A percentile compares a stretch with the other conserved stretches of the same genome.
Conservation (phyloP, 1,139 yeast species). For the Eremothecium sinecaudum region DNA sequence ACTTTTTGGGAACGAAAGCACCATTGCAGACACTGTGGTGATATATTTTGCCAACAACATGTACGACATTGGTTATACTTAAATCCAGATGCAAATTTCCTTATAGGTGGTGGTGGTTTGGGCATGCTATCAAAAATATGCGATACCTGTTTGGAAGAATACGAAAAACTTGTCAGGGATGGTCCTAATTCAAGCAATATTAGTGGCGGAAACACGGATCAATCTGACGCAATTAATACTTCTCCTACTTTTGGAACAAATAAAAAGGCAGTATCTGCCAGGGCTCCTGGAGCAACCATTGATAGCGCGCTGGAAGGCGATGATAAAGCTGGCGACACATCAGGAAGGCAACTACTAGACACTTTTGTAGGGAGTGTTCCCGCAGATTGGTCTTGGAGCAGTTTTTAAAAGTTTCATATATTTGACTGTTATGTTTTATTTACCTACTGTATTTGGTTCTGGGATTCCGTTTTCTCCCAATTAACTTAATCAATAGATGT, state of each 20-base stretch:
- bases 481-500: too few relatives aligned
- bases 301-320: conserved; percentile 4
- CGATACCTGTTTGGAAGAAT: conserved; percentile 60
- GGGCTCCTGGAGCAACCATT: conserved; percentile 5
- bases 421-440: too few relatives aligned
- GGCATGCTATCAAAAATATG: conserved; percentile 76
- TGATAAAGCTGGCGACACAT: conserved; percentile 7
- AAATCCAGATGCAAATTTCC: conserved; percentile 61
- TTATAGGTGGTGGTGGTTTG: conserved; percentile 65
- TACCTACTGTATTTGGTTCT: too few relatives aligned
- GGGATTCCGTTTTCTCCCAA: too few relatives aligned
- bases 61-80: conserved; percentile 41
- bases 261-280: neutral
- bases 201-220: neutral
- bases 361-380: conserved; percentile 48
- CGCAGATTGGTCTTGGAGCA: conserved; percentile 75
- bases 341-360: conserved; percentile 17
- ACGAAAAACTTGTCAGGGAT: conserved; percentile 40
- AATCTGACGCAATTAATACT: neutral
- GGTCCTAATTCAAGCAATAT: conserved; percentile 20
- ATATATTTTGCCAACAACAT: conserved; percentile 70
- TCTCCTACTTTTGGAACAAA: neutral
- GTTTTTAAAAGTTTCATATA: too few relatives aligned
- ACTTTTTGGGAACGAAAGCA: conserved; percentile 80
- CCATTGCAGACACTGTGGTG: conserved; percentile 93